Evolutionary conservation across 305 asterid species (phyloP), one percentile per base, ranked within the genome.

Genomic region (Fraxinus nigra): DNA sequence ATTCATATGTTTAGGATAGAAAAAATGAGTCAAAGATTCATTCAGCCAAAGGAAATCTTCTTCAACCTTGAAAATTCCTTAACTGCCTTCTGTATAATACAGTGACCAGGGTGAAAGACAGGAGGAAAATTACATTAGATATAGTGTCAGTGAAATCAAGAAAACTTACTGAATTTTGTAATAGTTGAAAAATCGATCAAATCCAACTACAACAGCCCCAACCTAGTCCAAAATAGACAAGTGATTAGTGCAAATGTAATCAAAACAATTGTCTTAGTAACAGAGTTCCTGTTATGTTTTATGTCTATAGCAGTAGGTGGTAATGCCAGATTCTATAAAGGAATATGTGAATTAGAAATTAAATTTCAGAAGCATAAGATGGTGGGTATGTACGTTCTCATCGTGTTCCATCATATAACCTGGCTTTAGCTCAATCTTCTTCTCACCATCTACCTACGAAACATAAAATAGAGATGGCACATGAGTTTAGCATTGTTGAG

Each of bases 131-230:
- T 22, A 61, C 70, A 63, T 5, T 63, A 63, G 30, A 24, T 63
- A 9, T 2, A 30, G 51, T 34, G 46, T 74, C 79, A 59, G 32
- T 20, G 56, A 22, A 77, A 56, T 56, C 48, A 80, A 80, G 80
- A 85, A 14, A 84, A 91, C 97, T 90, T 89, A 95, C 99, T 96
- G 99, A 79, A 96, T 87, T 80, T 96, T 96, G 97, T 88, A 93
- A 81, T 96, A 96, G 92, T 96, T 96, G 94, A 96, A 93, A 89
- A 92, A 90, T 79, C 98, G 98, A 84, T 96, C 98, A 83, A 96
- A 96, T 82, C 99, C 99, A 79, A 94, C 98, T 9, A 96, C 98
- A 77, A 96, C 98, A 28, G 99, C 99, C 73, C 98, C 99, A 79
- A 96, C 99, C 99, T 96, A 82, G 78, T 76, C 43, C 80, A 65